Percentiles rank a stretch among this genome's conserved stretches.
Conservation (phyloP, 2,329 filamentous ascomycete species). For the Kalmusia sp. region DNA sequence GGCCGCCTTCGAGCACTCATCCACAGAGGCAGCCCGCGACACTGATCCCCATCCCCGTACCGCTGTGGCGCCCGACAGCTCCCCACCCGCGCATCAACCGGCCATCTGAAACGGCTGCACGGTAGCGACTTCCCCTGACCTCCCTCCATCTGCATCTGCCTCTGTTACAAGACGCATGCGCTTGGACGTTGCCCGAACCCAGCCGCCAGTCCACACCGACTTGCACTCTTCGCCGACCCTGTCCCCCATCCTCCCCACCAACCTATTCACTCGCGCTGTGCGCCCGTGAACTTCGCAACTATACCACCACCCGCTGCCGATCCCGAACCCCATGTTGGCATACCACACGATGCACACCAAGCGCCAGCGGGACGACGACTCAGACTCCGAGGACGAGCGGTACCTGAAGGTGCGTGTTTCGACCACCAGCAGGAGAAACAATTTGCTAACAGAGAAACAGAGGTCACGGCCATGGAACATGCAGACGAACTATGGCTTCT, state of each 20-base stretch:
- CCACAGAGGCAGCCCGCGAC: slow-evolving; percentile 9
- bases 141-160: slow-evolving; percentile 29
- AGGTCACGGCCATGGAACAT: slow-evolving; percentile 37
- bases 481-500: slow-evolving; percentile 25
- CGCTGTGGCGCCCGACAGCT: slow-evolving; percentile 11
- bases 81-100: slow-evolving; percentile 12
- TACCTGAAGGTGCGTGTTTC: slow-evolving; percentile 35
- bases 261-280: slow-evolving; percentile 28
- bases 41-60: neutral
- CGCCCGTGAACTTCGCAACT: slow-evolving; percentile 19
- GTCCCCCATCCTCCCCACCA: slow-evolving; percentile 1
- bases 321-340: slow-evolving; percentile 33
- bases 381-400: slow-evolving; percentile 39
- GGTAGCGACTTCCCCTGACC: slow-evolving; percentile 39
- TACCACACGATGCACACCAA: slow-evolving; percentile 39
- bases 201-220: slow-evolving; percentile 14
- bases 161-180: slow-evolving; percentile 40
- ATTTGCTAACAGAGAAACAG: slow-evolving; percentile 19
- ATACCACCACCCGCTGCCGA: slow-evolving; percentile 10
- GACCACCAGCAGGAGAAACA: neutral
- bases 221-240: slow-evolving; percentile 18
- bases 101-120: slow-evolving; percentile 40
- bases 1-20: neutral
- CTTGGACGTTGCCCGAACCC: slow-evolving; percentile 20
- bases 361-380: slow-evolving; percentile 42